phyloP scores from a whole-genome alignment of 495 filamentous ascomycete species.

The Trichoderma gamsii region DNA sequence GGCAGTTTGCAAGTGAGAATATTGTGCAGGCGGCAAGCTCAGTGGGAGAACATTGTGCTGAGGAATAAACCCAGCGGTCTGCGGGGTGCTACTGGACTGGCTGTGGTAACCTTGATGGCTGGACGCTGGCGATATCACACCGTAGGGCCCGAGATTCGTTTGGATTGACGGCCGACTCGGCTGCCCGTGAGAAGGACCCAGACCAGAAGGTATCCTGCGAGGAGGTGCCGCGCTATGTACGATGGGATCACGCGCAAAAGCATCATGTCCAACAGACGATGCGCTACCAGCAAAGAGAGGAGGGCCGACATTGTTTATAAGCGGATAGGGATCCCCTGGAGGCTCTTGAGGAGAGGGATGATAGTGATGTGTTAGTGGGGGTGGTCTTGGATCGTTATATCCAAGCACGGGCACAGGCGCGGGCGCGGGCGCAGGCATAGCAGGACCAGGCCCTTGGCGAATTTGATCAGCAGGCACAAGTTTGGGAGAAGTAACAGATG shows the following conservation, averaged over 20 bases:
- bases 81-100: slow-evolving; percentile 38
- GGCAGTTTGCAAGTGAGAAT: slow-evolving; percentile 28
- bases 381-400: slow-evolving; percentile 39
- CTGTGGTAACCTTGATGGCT: slow-evolving; percentile 42
- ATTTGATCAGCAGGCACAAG: slow-evolving; percentile 7
- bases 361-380: slow-evolving; percentile 32
- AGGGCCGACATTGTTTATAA: slow-evolving; percentile 1
- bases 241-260: slow-evolving; percentile 31
- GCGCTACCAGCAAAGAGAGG: not conserved
- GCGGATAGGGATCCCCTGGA: slow-evolving; percentile 7
- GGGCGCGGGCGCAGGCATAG: not conserved
- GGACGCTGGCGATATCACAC: slow-evolving; percentile 45
- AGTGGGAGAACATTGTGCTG: slow-evolving; percentile 51
- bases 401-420: not conserved
- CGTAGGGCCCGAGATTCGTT: slow-evolving; percentile 40
- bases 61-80: slow-evolving; percentile 40
- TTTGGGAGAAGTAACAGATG: slow-evolving; percentile 47
- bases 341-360: slow-evolving; percentile 41
- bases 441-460: not conserved
- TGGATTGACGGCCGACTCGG: slow-evolving; percentile 42
- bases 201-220: not conserved
- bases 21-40: slow-evolving; percentile 50
- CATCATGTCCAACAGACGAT: slow-evolving; percentile 24
- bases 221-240: slow-evolving; percentile 26
- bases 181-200: slow-evolving; percentile 29